Evolutionary conservation across 768 basidiomycete species (phyloP).

Genomic region (Tricholoma hemisulphureum): DNA sequence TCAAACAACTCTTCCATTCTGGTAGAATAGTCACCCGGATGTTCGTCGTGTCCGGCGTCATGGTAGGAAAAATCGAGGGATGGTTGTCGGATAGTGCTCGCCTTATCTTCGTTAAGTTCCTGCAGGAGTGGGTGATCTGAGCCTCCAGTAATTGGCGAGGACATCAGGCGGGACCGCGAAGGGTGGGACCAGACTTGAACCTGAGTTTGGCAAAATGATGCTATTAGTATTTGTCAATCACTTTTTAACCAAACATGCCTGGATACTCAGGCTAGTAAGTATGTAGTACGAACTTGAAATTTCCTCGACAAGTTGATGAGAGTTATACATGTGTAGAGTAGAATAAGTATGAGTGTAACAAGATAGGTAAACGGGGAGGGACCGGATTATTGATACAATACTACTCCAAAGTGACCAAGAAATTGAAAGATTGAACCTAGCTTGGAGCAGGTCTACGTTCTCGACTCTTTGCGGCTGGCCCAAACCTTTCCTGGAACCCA

Average conservation of each 20-base stretch:
- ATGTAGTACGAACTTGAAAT: too few relatives aligned
- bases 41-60: conserved; percentile 37
- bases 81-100: conserved; percentile 21
- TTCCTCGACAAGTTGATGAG: neutral
- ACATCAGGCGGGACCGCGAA: conserved; percentile 8
- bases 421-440: conserved; percentile 1
- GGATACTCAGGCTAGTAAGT: neutral
- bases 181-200: neutral
- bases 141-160: conserved; percentile 5
- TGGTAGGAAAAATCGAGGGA: conserved; percentile 38
- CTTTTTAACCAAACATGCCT: conserved; percentile 1
- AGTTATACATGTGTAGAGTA: neutral
- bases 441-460: conserved; percentile 37
- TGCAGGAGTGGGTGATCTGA: neutral
- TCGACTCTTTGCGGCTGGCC: conserved; percentile 49
- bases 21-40: conserved; percentile 59
- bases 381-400: neutral
- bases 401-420: conserved; percentile 1
- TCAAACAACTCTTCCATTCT: conserved; percentile 69
- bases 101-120: conserved; percentile 18
- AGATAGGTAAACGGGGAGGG: neutral
- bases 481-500: conserved; percentile 84
- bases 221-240: conserved; percentile 1
- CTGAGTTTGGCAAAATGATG: too few relatives aligned
- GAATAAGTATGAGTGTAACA: conserved; percentile 1